Conservation (phyloP, 805 yeast species). For the Ogataea nitratoaversa region DNA sequence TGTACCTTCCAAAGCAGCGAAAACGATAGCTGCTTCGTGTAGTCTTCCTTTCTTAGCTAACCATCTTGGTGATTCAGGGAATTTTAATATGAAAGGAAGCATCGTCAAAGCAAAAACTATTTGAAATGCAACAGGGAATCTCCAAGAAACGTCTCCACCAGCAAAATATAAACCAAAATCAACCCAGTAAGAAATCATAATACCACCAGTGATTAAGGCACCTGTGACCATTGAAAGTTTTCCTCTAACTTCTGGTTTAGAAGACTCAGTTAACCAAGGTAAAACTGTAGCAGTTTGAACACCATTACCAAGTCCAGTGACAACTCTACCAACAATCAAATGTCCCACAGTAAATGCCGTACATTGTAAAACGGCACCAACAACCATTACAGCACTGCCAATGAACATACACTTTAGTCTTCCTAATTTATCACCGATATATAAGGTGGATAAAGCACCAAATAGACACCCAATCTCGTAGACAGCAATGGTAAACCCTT, state of each 20-base stretch:
- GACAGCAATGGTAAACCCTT: conserved; percentile 47
- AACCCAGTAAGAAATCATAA: conserved; percentile 33
- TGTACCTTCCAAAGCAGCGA: conserved; percentile 37
- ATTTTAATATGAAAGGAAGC: conserved; percentile 12
- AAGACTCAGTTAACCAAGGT: conserved; percentile 33
- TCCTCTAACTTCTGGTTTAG: conserved; percentile 30
- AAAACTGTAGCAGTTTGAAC: conserved; percentile 33
- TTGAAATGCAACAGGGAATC: conserved; percentile 36
- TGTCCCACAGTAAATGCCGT: conserved; percentile 21
- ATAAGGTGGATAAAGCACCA: conserved; percentile 40
- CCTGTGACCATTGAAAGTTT: conserved; percentile 28
- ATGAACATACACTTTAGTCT: conserved; percentile 34
- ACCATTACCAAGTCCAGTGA: conserved; percentile 36
- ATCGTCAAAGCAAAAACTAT: conserved; percentile 17
- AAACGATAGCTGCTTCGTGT: conserved; percentile 40
- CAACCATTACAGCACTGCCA: conserved; percentile 34
- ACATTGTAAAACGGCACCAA: conserved; percentile 26
- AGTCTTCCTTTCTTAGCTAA: conserved; percentile 33
- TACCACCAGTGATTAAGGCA: conserved; percentile 25
- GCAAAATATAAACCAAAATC: conserved; percentile 34
- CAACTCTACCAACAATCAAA: conserved; percentile 30
- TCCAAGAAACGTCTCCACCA: conserved; percentile 25
- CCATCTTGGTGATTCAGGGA: conserved; percentile 46
- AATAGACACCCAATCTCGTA: conserved; percentile 45
- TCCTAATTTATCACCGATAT: conserved; percentile 39